Percentiles rank a stretch among this genome's conserved stretches.
These are phyloP conservation scores for Lojkania enalia DNA, from an alignment of 2,329 filamentous ascomycete genomes.

Conservation along the genomic window DNA sequence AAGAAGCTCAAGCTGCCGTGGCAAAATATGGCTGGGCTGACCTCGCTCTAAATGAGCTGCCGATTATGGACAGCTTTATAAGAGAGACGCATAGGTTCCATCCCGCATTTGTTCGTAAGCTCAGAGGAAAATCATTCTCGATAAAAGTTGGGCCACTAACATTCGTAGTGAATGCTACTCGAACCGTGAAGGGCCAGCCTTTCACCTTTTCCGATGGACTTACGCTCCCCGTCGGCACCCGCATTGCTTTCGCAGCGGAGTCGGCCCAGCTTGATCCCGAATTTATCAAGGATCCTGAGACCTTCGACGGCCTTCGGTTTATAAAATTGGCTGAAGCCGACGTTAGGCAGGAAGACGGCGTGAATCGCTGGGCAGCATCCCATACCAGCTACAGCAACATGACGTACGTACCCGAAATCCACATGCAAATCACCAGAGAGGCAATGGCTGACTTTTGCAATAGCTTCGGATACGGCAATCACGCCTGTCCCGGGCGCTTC, in stretches of 20 bases:
- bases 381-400: not conserved
- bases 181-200: not conserved
- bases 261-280: not conserved
- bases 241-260: not conserved
- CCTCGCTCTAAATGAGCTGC: no score
- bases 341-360: not conserved
- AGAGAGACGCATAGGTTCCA: no score
- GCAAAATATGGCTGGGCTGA: no score
- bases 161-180: no score
- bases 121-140: no score
- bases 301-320: not conserved
- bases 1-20: no score
- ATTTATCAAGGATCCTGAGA: not conserved
- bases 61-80: no score
- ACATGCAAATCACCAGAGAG: no score
- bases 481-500: not conserved
- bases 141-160: no score
- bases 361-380: not conserved
- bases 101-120: no score
- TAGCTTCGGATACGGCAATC: conserved; percentile 2
- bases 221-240: not conserved
- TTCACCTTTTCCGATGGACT: not conserved
- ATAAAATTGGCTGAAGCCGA: not conserved
- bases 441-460: not conserved
- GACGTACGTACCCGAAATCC: not conserved